Conservation (phyloP, 768 basidiomycete genomes). For the Strobilomyces confusus region DNA sequence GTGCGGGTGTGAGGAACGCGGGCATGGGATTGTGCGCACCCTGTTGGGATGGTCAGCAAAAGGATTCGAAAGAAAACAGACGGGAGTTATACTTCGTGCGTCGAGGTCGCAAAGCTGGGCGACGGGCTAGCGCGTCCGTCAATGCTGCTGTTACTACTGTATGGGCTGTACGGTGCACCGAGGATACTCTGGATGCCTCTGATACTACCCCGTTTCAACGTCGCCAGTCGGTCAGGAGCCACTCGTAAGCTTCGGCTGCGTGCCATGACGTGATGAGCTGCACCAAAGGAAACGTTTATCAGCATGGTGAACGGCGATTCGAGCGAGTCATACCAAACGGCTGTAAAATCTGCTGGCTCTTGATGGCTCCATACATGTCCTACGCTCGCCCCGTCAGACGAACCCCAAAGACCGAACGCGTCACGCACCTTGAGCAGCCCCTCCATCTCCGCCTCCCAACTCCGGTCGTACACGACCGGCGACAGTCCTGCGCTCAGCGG, state of each 20-base stretch:
- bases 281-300: constrained; percentile 46
- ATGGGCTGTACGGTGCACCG: constrained; percentile 67
- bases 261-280: constrained; percentile 38
- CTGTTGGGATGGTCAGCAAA: constrained; percentile 31
- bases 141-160: constrained; percentile 77
- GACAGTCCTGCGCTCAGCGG: constrained; percentile 29
- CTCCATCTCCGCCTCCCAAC: constrained; percentile 89
- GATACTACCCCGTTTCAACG: constrained; percentile 87
- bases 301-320: constrained; percentile 50
- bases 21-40: constrained; percentile 60
- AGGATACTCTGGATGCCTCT: constrained; percentile 83
- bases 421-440: constrained; percentile 67
- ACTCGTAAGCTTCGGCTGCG: constrained; percentile 73
- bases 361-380: constrained; percentile 95
- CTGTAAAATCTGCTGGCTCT: constrained; percentile 85
- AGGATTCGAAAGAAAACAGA: not conserved
- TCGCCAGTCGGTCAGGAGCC: constrained; percentile 66
- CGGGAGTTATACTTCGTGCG: constrained; percentile 60
- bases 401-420: not conserved
- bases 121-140: constrained; percentile 93
- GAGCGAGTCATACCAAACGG: constrained; percentile 51
- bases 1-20: constrained; percentile 72
- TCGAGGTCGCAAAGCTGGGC: constrained; percentile 84
- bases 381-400: constrained; percentile 27
- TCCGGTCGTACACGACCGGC: constrained; percentile 52